These are phyloP conservation scores for Pythium aquatile DNA, from an alignment of 352 stramenopile genomes.

Conservation along the genomic window DNA sequence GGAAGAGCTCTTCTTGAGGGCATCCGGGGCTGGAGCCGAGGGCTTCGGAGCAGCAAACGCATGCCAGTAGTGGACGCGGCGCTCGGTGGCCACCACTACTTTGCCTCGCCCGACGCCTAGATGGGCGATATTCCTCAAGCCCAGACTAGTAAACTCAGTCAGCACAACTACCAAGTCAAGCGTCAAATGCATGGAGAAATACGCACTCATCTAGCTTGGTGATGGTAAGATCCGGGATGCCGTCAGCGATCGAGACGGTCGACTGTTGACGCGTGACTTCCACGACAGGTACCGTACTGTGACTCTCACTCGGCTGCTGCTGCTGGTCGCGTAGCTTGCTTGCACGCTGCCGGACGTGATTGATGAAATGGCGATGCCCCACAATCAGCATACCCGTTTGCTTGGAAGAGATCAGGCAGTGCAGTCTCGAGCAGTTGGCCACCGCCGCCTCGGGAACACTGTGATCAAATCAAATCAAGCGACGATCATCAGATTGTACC, in stretches of 20 bases:
- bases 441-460: conserved; percentile 27
- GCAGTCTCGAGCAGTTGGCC: conserved; percentile 45
- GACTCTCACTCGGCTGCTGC: not conserved
- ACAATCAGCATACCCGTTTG: conserved; percentile 36
- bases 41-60: conserved; percentile 7
- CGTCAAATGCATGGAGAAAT: not conserved
- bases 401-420: conserved; percentile 47
- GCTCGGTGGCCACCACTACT: conserved; percentile 21
- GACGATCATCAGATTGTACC: not conserved
- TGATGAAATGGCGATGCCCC: conserved; percentile 34
- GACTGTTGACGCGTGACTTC: not conserved
- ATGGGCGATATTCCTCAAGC: conserved; percentile 18
- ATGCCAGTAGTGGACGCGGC: conserved; percentile 26
- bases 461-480: not conserved
- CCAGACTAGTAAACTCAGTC: conserved; percentile 13
- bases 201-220: conserved; percentile 26
- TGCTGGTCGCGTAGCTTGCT: not conserved
- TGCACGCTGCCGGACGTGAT: conserved; percentile 19
- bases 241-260: not conserved
- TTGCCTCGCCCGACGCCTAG: conserved; percentile 25
- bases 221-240: conserved; percentile 4
- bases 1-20: not conserved
- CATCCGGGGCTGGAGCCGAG: not conserved
- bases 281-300: not conserved
- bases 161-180: not conserved